Percentiles rank a stretch among this genome's conserved stretches.
Conservation (phyloP, 2,329 filamentous ascomycete species). For the Calonectria pseudoturangicola region DNA sequence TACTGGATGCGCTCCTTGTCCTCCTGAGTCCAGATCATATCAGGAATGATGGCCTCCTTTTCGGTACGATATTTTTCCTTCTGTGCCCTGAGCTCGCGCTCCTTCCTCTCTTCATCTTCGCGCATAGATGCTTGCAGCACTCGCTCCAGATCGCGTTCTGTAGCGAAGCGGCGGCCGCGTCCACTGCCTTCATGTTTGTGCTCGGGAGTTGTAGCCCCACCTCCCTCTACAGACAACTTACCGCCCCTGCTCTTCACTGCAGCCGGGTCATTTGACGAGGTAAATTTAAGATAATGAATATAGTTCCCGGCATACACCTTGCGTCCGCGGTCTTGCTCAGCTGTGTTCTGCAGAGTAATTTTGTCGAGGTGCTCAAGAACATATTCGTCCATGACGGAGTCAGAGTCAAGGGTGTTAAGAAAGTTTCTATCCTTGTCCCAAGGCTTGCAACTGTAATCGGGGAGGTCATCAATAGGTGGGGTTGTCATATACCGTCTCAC, state of each 20-base stretch:
- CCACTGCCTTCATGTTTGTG: constrained; percentile 74
- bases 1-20: constrained; percentile 76
- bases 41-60: constrained; percentile 84
- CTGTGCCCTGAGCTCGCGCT: constrained; percentile 78
- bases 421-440: constrained; percentile 71
- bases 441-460: constrained; percentile 65
- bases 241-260: constrained; percentile 72
- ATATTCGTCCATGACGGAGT: constrained; percentile 65
- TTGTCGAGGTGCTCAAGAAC: constrained; percentile 67
- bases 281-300: constrained; percentile 72
- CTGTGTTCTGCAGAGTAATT: constrained; percentile 60
- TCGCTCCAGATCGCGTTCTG: constrained; percentile 83
- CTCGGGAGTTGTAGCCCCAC: constrained; percentile 67
- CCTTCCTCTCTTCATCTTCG: constrained; percentile 81
- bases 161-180: constrained; percentile 75
- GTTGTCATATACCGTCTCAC: constrained; percentile 72
- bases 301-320: constrained; percentile 69
- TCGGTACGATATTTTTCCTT: constrained; percentile 84
- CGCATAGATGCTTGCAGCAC: constrained; percentile 83
- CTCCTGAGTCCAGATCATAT: constrained; percentile 79
- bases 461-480: constrained; percentile 73
- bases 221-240: constrained; percentile 67
- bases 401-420: constrained; percentile 63
- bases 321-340: constrained; percentile 63
- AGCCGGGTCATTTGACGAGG: constrained; percentile 72